Evolutionary conservation across 2,329 filamentous ascomycete species (phyloP).

Genomic region (Botrytis deweyae): DNA sequence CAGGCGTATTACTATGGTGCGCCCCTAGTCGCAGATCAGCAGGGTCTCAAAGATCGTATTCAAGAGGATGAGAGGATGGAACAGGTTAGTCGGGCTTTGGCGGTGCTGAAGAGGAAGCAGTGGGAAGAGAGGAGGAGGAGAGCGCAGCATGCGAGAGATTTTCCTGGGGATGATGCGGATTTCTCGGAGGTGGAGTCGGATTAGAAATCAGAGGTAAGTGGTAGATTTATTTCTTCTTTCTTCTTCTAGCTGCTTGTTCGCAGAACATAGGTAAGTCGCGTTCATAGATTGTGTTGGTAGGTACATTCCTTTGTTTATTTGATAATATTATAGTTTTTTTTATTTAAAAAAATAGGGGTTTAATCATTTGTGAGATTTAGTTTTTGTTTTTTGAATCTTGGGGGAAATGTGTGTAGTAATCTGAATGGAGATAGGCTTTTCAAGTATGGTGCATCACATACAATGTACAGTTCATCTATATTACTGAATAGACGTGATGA

Average conservation of each 20-base stretch:
- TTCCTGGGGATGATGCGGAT: not conserved
- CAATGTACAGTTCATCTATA: not conserved
- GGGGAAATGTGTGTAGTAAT: fast-evolving
- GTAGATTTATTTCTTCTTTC: not conserved
- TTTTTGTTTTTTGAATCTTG: not conserved
- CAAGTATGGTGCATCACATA: too few relatives aligned
- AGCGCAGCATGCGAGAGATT: not conserved
- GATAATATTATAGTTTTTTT: not conserved
- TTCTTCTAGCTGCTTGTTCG: not conserved
- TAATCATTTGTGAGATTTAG: not conserved
- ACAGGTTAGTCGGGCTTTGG: too few relatives aligned
- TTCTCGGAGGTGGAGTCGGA: not conserved
- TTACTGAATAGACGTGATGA: not conserved
- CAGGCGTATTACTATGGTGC: not conserved
- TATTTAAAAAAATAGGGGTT: not conserved
- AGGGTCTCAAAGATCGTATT: not conserved
- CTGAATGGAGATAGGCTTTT: not conserved
- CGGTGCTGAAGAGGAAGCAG: too few relatives aligned
- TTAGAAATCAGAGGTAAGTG: not conserved
- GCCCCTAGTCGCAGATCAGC: not conserved
- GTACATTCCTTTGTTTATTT: not conserved
- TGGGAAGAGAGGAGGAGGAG: not conserved
- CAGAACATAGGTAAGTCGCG: not conserved
- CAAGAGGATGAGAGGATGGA: not conserved
- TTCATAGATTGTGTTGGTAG: not conserved